These are phyloP conservation scores for Rhododendron kiyosumense DNA, from an alignment of 148 eudicot genomes.

Conservation along the genomic window DNA sequence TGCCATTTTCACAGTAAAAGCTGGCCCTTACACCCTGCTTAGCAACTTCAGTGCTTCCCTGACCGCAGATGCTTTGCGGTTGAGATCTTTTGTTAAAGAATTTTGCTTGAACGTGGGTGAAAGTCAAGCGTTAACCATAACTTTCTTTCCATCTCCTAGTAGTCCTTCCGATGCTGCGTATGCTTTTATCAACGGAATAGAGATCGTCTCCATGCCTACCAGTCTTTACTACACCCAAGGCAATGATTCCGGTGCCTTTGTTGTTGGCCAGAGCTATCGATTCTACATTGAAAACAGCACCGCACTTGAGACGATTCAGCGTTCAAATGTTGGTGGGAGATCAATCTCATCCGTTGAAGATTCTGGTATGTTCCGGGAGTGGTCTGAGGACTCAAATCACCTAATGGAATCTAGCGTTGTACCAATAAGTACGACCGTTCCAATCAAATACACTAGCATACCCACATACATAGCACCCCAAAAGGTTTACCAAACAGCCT, in stretches of 20 bases:
- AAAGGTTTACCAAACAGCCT: too few relatives aligned
- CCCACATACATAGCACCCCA: too few relatives aligned
- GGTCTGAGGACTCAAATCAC: too few relatives aligned
- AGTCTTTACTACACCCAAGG: slow-evolving; percentile 22
- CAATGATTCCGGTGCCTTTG: background rate
- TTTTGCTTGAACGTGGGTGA: slow-evolving; percentile 5
- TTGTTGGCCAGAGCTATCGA: slow-evolving; percentile 14
- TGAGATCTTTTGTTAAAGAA: slow-evolving; percentile 4
- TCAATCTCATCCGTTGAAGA: too few relatives aligned
- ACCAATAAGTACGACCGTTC: too few relatives aligned
- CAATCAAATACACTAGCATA: too few relatives aligned
- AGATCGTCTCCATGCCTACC: slow-evolving; percentile 34
- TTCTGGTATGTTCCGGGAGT: too few relatives aligned
- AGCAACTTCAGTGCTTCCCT: slow-evolving; percentile 25
- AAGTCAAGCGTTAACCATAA: slow-evolving; percentile 9
- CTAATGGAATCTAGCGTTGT: too few relatives aligned
- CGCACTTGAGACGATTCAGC: too few relatives aligned
- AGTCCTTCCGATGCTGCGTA: background rate
- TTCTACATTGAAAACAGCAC: too few relatives aligned
- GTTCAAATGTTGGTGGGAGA: too few relatives aligned
- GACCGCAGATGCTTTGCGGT: background rate
- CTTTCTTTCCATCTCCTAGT: slow-evolving; percentile 18
- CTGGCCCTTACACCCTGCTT: slow-evolving; percentile 17
- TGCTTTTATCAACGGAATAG: slow-evolving; percentile 49
- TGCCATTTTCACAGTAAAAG: slow-evolving; percentile 16